These are phyloP conservation scores for Zymoseptoria tritici DNA, from an alignment of 2,329 filamentous ascomycete genomes.

Conservation along the genomic window DNA sequence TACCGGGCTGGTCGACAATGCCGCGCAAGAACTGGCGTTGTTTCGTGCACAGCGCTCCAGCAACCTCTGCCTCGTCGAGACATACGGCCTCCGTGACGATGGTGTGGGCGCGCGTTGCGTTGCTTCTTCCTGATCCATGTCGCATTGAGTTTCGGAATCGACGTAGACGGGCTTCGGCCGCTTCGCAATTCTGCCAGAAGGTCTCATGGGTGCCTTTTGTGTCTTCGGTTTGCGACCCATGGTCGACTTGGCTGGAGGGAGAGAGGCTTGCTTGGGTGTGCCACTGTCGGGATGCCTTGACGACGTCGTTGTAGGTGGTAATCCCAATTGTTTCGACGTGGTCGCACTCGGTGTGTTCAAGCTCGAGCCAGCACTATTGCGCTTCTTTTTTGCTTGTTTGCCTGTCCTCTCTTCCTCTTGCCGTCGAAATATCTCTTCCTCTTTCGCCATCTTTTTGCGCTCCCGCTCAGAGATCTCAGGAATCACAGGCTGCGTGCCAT, in stretches of 20 bases:
- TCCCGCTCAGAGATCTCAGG: constrained; percentile 55
- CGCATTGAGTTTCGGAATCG: constrained; percentile 27
- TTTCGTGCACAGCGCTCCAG: constrained; percentile 29
- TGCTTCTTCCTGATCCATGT: constrained; percentile 29
- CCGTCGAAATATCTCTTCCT: constrained; percentile 55
- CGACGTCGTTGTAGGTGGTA: constrained; percentile 22
- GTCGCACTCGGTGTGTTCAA: constrained; percentile 44
- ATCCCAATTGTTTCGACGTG: constrained; percentile 36
- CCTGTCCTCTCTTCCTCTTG: constrained; percentile 52
- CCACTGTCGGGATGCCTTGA: constrained; percentile 24
- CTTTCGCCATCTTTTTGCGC: constrained; percentile 54
- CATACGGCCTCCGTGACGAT: constrained; percentile 18
- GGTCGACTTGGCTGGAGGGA: constrained; percentile 14
- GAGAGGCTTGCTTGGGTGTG: constrained; percentile 19
- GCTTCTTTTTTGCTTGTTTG: constrained; percentile 45
- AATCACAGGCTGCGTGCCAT: constrained; percentile 34
- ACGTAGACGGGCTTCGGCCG: constrained; percentile 26
- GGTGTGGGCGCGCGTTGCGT: constrained; percentile 9
- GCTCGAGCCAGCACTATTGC: constrained; percentile 49
- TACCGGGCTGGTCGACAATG: not conserved
- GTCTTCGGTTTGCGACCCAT: constrained; percentile 16
- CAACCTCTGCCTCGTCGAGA: constrained; percentile 26
- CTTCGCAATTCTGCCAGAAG: constrained; percentile 4
- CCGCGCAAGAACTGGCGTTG: constrained; percentile 15
- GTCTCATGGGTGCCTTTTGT: constrained; percentile 11